These are phyloP conservation scores for Diaporthe sp. DNA, from an alignment of 2,329 filamentous ascomycete species.

Conservation along the genomic window DNA sequence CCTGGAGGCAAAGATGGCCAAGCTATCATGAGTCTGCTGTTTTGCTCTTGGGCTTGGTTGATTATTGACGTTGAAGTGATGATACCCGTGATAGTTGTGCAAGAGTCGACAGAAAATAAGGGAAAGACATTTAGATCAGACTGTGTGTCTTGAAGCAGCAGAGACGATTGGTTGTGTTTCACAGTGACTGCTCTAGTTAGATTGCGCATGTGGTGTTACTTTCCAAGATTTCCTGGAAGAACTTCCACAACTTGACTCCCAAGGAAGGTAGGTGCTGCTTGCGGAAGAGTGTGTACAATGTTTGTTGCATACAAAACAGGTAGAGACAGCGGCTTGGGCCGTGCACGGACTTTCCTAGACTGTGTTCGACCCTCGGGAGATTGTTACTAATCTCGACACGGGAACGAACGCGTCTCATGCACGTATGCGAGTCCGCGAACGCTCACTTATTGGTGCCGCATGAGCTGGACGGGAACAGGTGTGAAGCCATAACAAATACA, in stretches of 20 bases:
- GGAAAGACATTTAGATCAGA: not conserved
- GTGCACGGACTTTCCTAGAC: slow-evolving; percentile 3
- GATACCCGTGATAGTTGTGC: slow-evolving; percentile 50
- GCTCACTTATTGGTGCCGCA: not conserved
- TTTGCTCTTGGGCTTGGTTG: slow-evolving; percentile 35
- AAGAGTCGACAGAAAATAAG: not conserved
- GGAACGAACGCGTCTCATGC: slow-evolving; percentile 25
- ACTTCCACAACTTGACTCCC: not conserved
- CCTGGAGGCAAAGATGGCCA: slow-evolving; percentile 81
- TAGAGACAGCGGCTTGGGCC: not conserved
- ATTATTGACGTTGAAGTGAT: slow-evolving; percentile 45
- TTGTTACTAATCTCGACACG: slow-evolving; percentile 15
- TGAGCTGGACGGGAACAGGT: not conserved
- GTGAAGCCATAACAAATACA: not conserved
- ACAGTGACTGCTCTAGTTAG: not conserved
- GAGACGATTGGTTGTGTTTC: too few relatives aligned
- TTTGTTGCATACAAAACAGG: not conserved
- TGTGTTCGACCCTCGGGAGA: not conserved
- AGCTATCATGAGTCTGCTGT: slow-evolving; percentile 56
- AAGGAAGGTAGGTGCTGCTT: slow-evolving; percentile 1
- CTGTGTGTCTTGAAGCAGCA: not conserved
- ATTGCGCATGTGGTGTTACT: too few relatives aligned
- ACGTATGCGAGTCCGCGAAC: not conserved
- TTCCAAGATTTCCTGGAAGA: not conserved
- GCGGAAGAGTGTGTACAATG: not conserved